A percentile compares a stretch with the other conserved stretches of the same genome.
These are phyloP conservation scores for Phoenix roebelenii DNA, from an alignment of 176 grass and related monocot genomes.

Conservation along the genomic window DNA sequence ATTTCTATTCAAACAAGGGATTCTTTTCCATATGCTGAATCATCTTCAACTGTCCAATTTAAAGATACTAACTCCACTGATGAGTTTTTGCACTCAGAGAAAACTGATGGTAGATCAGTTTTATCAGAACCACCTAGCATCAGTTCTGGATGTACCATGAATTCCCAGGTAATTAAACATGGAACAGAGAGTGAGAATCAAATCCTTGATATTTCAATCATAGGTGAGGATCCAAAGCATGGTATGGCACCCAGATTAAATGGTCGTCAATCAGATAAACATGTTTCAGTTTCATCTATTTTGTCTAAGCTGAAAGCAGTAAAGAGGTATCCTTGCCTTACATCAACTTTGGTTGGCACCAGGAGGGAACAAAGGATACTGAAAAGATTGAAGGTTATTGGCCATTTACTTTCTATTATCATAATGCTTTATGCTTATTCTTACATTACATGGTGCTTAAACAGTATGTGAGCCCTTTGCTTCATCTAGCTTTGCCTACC, in stretches of 20 bases:
- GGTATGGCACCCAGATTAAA: not conserved
- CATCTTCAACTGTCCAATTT: conserved; percentile 17
- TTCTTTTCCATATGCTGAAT: conserved; percentile 31
- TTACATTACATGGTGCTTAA: too few species aligned
- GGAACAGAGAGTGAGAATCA: not conserved
- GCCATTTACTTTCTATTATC: not conserved
- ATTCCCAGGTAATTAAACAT: not conserved
- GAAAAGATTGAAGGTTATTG: conserved; percentile 60
- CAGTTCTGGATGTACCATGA: conserved; percentile 11
- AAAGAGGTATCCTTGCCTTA: conserved; percentile 33
- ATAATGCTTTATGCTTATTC: too few species aligned
- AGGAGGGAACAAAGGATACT: conserved; percentile 73
- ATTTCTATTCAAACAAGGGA: conserved; percentile 26
- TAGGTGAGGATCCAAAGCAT: conserved; percentile 12
- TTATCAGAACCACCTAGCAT: conserved; percentile 21
- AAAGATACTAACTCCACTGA: conserved; percentile 23
- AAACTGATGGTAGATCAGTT: conserved; percentile 30
- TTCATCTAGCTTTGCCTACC: too few species aligned
- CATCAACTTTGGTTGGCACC: conserved; percentile 35
- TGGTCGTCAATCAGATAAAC: not conserved
- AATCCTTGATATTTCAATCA: conserved; percentile 5
- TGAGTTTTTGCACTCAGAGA: conserved; percentile 26
- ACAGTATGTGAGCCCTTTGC: too few species aligned
- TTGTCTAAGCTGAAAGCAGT: conserved; percentile 26
- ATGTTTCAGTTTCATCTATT: conserved; percentile 14